Evolutionary conservation across 2,329 filamentous ascomycete species (phyloP), one percentile per base, ranked within the genome.

Genomic region (Bipolaris cookei): DNA sequence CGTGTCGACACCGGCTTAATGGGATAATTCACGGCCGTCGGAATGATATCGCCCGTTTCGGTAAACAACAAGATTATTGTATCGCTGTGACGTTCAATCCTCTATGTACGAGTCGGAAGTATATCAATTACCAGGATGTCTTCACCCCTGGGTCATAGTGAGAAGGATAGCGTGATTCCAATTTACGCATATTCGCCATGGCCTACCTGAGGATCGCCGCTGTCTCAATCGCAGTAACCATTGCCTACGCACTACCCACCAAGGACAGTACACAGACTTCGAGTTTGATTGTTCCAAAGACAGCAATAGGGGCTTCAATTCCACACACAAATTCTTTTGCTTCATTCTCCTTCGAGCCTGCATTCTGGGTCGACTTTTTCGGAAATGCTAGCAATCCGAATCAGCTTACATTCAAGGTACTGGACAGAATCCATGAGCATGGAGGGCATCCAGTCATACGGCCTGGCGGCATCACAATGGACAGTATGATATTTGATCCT

Each of bases 321-420:
- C 46, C 41, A 11, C 55, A 61, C 23, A 54, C 39, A 41, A 61
- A 61, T 23, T 54, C 54, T 11, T 61, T 58, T 34, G 58, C 54
- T 3, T 58, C 58, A 10, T 61, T 61, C 39, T 61, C 56, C 1
- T 58, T 61, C 14, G 56, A 58, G 41, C 51, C 51, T 14, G 51
- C 58, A 13, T 61, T 59, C 56, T 61, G 56, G 58, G 56, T 59
- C 13, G 58, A 61, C 6, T 61, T 61, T 38, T 61, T 61, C 48
- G 51, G 58, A 11, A 56, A 56, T 34, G 47, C 59, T 6, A 59
- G 44, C 45, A 59, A 41, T 30, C 48, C 56, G 1, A 59, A 59
- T 16, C 47, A 47, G 2, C 51, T 61, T 8, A 61, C 56, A 3
- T 53, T 61, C 10, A 38, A 16, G 25, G 30, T 46, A 6, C 16